Base-by-base conservation (phyloP, 352 stramenopile genomes). In the Pythium oligandrum region DNA sequence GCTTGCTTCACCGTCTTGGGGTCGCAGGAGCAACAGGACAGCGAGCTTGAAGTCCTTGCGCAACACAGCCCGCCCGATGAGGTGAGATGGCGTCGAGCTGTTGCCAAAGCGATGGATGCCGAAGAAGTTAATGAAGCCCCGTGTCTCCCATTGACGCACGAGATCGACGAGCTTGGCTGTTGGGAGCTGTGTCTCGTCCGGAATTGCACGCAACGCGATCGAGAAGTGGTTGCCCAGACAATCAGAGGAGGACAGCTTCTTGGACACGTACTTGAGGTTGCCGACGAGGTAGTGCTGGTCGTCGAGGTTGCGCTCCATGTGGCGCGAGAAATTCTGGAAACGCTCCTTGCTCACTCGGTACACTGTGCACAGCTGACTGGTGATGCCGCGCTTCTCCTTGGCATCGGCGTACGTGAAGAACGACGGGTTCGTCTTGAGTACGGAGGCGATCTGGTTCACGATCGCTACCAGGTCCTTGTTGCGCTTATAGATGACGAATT, bases 101-200 rank as follows among this genome's bases (percentile, higher is more conserved):
- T 67, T 96, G 68, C 78, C 95, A 70, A 97, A 99, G 72, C 90
- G 78, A 66, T 98, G 93, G 57, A 98, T 86, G 6, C 96, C 95
- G 66, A 98, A 98, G 72, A 98, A 98, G 63, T 99, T 99, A 53
- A 98, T 89, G 62, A 98, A 98, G 3, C 96, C 96, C 33, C 66
- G 63, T 6, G 42, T 38, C 32, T 70, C 51, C 83, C 88, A 96
- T 31, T 50, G 53, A 5, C 47, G 30, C 2, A 96, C 59, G 8
- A 73, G 57, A 0, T 65, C 57, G 0, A 57, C 38, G 4, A 90
- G 56, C 1, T 66, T 57, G 10, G 66, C 61, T 3, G 61, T 51
- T 1, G 63, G 60, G 6, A 72, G 39, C 26, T 89, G 59, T 31
- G 87, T 75, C n/a, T 83, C 65, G 4, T 81, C 59, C 1, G 80